These are phyloP conservation scores for Aspergillus intermedius DNA, from an alignment of 2,329 filamentous ascomycete genomes.

Conservation along the genomic window DNA sequence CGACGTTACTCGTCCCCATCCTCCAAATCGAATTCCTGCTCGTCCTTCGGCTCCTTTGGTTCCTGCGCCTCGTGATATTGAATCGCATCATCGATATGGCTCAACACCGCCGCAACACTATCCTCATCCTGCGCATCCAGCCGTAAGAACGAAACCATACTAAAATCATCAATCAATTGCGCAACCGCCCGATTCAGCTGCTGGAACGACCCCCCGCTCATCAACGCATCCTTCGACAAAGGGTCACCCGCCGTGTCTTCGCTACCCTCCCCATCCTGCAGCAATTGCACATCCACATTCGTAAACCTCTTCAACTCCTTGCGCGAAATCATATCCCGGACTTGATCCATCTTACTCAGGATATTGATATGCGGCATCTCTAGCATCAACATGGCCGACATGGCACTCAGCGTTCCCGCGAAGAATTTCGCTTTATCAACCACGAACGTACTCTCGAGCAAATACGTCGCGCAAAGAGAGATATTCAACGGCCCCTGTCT, in stretches of 20 bases:
- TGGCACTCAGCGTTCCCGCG: slow-evolving; percentile 86
- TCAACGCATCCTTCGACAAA: slow-evolving; percentile 60
- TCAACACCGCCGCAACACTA: slow-evolving; percentile 75
- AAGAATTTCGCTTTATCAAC: slow-evolving; percentile 97
- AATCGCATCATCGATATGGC: slow-evolving; percentile 90
- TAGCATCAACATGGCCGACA: slow-evolving; percentile 99
- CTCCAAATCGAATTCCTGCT: slow-evolving; percentile 49
- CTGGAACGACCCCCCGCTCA: slow-evolving; percentile 76
- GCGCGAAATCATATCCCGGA: slow-evolving; percentile 81
- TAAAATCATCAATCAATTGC: slow-evolving; percentile 90
- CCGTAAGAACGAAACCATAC: slow-evolving; percentile 93
- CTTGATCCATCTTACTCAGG: slow-evolving; percentile 93
- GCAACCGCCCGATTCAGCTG: slow-evolving; percentile 82
- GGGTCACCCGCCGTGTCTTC: slow-evolving; percentile 54
- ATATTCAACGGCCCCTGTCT: slow-evolving; percentile 76
- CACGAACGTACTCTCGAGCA: slow-evolving; percentile 92
- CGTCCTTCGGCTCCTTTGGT: slow-evolving; percentile 70
- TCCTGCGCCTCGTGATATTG: slow-evolving; percentile 93
- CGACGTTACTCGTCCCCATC: slow-evolving; percentile 37
- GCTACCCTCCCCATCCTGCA: slow-evolving; percentile 59
- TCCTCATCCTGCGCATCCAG: slow-evolving; percentile 87
- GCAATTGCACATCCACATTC: slow-evolving; percentile 72
- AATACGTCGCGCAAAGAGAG: slow-evolving; percentile 84
- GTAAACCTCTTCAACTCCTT: slow-evolving; percentile 85
- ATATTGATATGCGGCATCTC: slow-evolving; percentile 96